Conservation (phyloP, 192 early-diverging fungal genomes). For the Rhizoclosmatium sp. region DNA sequence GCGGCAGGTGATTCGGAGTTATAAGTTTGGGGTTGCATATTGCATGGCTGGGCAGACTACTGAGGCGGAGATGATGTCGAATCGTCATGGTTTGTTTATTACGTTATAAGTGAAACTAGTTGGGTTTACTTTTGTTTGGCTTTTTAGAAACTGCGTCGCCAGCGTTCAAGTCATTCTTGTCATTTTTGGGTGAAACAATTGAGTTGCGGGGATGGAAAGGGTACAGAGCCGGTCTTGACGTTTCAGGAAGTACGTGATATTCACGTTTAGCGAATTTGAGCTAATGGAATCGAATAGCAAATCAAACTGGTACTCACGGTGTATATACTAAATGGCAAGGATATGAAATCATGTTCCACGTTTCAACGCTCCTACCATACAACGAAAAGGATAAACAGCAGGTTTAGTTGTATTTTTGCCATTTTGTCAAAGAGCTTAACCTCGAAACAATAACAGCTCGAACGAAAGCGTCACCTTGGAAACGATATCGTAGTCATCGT, state of each 20-base stretch:
- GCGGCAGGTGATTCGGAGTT: conserved; percentile 71
- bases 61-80: conserved; percentile 82
- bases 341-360: conserved; percentile 80
- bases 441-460: conserved; percentile 44
- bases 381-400: conserved; percentile 74
- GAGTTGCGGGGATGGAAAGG: conserved; percentile 76
- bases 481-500: conserved; percentile 77
- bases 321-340: conserved; percentile 79
- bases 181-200: conserved; percentile 75
- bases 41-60: conserved; percentile 71
- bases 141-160: conserved; percentile 53
- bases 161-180: conserved; percentile 69
- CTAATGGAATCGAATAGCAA: conserved; percentile 48
- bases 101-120: not conserved
- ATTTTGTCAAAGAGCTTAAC: not conserved
- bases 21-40: conserved; percentile 85
- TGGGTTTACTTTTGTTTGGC: conserved; percentile 9
- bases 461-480: conserved; percentile 75
- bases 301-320: conserved; percentile 73
- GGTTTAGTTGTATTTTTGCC: not conserved
- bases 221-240: conserved; percentile 79
- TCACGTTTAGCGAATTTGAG: not conserved
- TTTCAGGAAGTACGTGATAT: conserved; percentile 58
- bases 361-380: conserved; percentile 76
- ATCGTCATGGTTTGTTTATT: conserved; percentile 53